Conservation (phyloP, 2,329 filamentous ascomycete genomes). For the Sclerotinia glacialis region DNA sequence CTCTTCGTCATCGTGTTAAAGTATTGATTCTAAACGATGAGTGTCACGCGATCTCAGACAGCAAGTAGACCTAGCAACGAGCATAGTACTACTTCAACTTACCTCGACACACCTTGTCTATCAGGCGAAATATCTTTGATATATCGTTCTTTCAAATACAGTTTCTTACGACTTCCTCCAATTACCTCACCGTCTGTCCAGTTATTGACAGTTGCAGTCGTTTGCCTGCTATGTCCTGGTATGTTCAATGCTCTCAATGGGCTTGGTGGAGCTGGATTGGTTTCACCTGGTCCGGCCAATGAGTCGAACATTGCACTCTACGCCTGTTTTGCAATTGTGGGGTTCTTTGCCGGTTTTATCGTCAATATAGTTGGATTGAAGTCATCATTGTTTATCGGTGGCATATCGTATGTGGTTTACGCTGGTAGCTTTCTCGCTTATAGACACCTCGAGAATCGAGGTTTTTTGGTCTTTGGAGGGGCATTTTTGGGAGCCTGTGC, state of each 20-base stretch:
- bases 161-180: constrained; percentile 10
- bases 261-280: constrained; percentile 60
- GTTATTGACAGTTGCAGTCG: constrained; percentile 55
- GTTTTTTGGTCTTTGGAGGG: constrained; percentile 72
- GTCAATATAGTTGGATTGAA: constrained; percentile 70
- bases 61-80: constrained; percentile 16
- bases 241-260: constrained; percentile 68
- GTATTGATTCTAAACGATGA: constrained; percentile 12
- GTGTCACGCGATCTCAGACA: constrained; percentile 16
- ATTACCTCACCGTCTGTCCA: constrained; percentile 16
- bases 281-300: constrained; percentile 53
- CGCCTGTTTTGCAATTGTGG: constrained; percentile 52
- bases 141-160: constrained; percentile 3
- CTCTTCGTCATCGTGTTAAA: constrained; percentile 10
- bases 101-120: constrained; percentile 1
- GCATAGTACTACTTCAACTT: constrained; percentile 13
- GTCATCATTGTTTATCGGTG: constrained; percentile 63
- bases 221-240: constrained; percentile 67
- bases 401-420: constrained; percentile 72
- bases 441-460: constrained; percentile 54
- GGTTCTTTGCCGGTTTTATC: constrained; percentile 69
- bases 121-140: neutral
- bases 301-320: constrained; percentile 44
- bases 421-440: constrained; percentile 66
- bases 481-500: constrained; percentile 72